Evolutionary conservation across 306 rosid species (phyloP).

Genomic region (Cyclanthera cordifolia): DNA sequence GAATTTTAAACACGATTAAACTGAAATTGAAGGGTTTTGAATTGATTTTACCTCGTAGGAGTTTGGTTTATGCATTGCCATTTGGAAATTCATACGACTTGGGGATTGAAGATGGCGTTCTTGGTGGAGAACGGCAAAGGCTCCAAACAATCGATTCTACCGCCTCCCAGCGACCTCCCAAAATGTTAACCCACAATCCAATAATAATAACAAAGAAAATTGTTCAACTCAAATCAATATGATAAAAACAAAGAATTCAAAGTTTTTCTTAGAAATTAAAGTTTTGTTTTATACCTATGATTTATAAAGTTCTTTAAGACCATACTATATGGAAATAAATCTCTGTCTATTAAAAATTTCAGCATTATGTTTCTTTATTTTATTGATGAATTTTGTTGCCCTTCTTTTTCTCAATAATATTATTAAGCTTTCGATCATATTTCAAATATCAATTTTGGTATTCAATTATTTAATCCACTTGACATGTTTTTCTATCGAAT

Average conservation of each 20-base stretch:
- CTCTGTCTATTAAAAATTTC: neutral
- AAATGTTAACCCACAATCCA: conserved; percentile 33
- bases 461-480: no score
- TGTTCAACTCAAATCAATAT: no score
- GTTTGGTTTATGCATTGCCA: conserved; percentile 95
- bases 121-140: conserved; percentile 86
- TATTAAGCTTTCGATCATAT: no score
- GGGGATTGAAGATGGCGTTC: conserved; percentile 98
- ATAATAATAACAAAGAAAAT: neutral
- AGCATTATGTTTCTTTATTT: no score
- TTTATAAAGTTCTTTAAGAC: neutral
- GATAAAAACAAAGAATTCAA: neutral
- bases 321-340: neutral
- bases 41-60: conserved; percentile 25
- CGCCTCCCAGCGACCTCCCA: conserved; percentile 87
- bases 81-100: conserved; percentile 77
- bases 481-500: no score
- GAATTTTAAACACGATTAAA: neutral
- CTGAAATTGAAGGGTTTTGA: neutral
- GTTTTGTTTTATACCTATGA: neutral
- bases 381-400: no score
- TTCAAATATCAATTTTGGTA: no score
- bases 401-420: no score
- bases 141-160: conserved; percentile 45
- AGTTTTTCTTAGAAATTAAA: neutral